Base-by-base conservation (phyloP, 306 rosid genomes). In the Prosopis cineraria region DNA sequence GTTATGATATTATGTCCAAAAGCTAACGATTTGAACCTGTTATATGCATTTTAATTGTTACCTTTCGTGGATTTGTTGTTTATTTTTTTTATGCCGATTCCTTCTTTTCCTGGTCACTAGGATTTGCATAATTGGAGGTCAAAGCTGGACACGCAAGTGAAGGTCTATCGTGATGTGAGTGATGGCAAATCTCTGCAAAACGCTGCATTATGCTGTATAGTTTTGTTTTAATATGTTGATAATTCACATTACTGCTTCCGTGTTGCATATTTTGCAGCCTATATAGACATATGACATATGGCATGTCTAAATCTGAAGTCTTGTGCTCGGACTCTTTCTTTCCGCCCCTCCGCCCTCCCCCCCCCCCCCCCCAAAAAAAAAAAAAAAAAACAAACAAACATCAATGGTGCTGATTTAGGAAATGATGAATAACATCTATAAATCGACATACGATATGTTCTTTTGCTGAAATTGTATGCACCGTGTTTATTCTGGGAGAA, bases 61-160 rank as follows among this genome's bases (percentile, higher is more conserved):
- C 22, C 47, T 3, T 50, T 40, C 22, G 41, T 67, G 74, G 71
- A 77, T 6, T 68, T 70, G 31, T 22, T 31, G 69, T 36, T 31
- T 7, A n/a, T 19, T 6, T 48, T 67, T 39, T 19, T 72, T 47
- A 3, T 60, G 64, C 67, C 7, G 71, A 25, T 68, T 72, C 41
- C 44, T 29, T 29, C 31, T 62, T 39, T 62, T 5, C 43, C 31
- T 78, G 50, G 17, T 16, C 68, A 24, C 70, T 74, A 96, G 99
- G 99, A 96, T 91, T 88, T 96, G 80, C 99, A 93, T 82, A 79
- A 79, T 70, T 96, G 99, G 99, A 90, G 98, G 82, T 93, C 91
- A 34, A 96, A 91, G 76, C 81, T 96, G 10, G 97, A 96, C 77
- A 85, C 91, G 3, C 99, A 96, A 85, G 98, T 96, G 45, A 87